phyloP scores from a whole-genome alignment of 805 yeast species.

The Torulaspora gathmanii region DNA sequence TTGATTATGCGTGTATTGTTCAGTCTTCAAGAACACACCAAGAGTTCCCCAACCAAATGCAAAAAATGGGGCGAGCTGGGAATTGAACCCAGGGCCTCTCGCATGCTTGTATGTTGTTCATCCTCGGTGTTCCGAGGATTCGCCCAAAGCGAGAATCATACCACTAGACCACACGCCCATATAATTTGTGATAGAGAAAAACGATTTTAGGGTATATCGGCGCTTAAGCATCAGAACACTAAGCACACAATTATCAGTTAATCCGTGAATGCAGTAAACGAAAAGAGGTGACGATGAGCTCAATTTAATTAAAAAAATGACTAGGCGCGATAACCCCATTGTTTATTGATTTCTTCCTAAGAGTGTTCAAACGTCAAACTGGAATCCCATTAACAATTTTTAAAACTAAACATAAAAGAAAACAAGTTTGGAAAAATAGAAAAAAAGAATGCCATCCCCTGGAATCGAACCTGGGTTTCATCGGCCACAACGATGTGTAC shows the following conservation, averaged over 20 bases:
- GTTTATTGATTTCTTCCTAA: not conserved
- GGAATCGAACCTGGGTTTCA: constrained; percentile 42
- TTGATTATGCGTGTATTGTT: no score
- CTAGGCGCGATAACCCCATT: no score
- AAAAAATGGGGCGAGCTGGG: constrained; percentile 43
- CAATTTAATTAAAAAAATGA: no score
- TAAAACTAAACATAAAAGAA: not conserved
- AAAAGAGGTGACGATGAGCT: no score
- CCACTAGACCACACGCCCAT: constrained; percentile 35
- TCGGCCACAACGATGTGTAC: constrained; percentile 42
- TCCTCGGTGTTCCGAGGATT: constrained; percentile 11
- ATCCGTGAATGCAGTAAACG: no score
- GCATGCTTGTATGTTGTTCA: constrained; percentile 33
- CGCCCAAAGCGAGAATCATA: constrained; percentile 34
- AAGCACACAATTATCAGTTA: no score
- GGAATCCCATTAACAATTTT: no score
- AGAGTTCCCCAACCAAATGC: no score
- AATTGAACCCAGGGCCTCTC: constrained; percentile 63
- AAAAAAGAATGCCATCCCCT: constrained; percentile 36
- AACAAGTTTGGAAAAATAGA: not conserved
- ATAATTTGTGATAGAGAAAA: constrained; percentile 6
- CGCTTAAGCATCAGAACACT: no score
- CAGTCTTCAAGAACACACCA: no score
- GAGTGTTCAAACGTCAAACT: no score
- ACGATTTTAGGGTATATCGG: no score